These are phyloP conservation scores for Scutellaria baicalensis DNA, from an alignment of 257 asterid species.

Conservation along the genomic window DNA sequence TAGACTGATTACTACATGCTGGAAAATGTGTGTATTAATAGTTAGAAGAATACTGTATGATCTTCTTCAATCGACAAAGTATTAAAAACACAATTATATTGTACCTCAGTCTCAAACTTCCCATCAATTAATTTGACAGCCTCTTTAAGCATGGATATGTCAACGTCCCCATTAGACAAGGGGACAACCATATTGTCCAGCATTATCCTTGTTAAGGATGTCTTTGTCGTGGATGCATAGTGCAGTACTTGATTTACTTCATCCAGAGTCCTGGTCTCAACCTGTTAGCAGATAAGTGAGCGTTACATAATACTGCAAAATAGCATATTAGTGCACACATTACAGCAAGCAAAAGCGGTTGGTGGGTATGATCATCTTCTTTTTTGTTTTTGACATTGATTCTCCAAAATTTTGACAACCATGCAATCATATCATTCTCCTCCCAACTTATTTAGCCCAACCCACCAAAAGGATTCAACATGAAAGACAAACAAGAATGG, in stretches of 20 bases:
- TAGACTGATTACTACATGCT: no score
- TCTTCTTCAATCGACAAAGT: background rate
- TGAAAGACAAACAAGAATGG: background rate
- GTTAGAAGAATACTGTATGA: background rate
- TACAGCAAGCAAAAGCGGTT: background rate
- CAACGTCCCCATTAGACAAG: conserved; percentile 62
- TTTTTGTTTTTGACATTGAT: background rate
- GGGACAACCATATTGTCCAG: conserved; percentile 98
- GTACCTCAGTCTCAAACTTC: conserved; percentile 88
- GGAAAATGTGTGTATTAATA: no score
- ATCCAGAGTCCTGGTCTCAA: conserved; percentile 86
- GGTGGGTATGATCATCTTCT: background rate
- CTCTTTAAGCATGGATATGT: conserved; percentile 85
- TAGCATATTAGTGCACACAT: background rate
- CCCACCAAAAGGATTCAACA: background rate
- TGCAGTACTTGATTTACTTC: conserved; percentile 76
- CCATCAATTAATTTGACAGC: conserved; percentile 74
- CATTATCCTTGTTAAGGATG: conserved; percentile 80
- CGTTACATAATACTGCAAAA: background rate
- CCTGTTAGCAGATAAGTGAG: conserved; percentile 29
- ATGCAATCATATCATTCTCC: background rate
- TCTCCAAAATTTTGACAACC: background rate
- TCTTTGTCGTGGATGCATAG: conserved; percentile 66
- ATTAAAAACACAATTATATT: background rate
- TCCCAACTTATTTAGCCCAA: background rate